These are phyloP conservation scores for Trichoderma hamatum DNA, from an alignment of 2,329 filamentous ascomycete species.

Conservation along the genomic window DNA sequence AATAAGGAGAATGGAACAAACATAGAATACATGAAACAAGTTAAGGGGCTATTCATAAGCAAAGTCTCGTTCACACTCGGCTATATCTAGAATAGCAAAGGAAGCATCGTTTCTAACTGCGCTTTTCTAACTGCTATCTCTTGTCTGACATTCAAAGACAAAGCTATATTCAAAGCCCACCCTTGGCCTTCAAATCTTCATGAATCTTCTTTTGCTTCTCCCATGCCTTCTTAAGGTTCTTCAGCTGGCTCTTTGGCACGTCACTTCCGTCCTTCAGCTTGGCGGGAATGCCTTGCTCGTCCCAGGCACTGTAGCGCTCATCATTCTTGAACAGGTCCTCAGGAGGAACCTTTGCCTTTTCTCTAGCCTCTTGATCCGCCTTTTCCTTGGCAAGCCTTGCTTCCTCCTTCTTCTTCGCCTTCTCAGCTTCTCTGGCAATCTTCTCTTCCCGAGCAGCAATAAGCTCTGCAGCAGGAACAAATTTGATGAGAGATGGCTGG, in stretches of 20 bases:
- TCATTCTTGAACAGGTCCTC: slow-evolving; percentile 60
- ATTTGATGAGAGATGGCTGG: slow-evolving; percentile 72
- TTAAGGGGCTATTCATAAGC: too few relatives aligned
- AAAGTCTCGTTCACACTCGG: neutral
- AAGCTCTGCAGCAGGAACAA: slow-evolving; percentile 59
- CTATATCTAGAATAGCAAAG: neutral
- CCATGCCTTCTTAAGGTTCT: slow-evolving; percentile 89
- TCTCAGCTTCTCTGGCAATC: slow-evolving; percentile 63
- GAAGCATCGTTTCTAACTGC: neutral
- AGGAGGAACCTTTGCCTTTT: slow-evolving; percentile 60
- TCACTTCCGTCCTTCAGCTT: slow-evolving; percentile 78
- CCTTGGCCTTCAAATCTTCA: slow-evolving; percentile 56
- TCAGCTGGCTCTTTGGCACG: slow-evolving; percentile 75
- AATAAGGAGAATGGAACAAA: neutral
- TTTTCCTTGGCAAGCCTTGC: slow-evolving; percentile 54
- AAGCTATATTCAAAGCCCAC: slow-evolving; percentile 14
- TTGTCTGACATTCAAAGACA: neutral
- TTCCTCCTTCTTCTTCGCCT: slow-evolving; percentile 58
- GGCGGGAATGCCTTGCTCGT: slow-evolving; percentile 77
- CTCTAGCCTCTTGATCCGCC: slow-evolving; percentile 56
- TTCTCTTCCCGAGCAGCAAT: slow-evolving; percentile 63
- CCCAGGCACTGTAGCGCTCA: slow-evolving; percentile 73
- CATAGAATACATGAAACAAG: neutral
- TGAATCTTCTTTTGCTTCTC: slow-evolving; percentile 86
- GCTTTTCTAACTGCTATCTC: neutral